Base-by-base conservation (phyloP, 2,329 filamentous ascomycete species). In the Colletotrichum graminicola region DNA sequence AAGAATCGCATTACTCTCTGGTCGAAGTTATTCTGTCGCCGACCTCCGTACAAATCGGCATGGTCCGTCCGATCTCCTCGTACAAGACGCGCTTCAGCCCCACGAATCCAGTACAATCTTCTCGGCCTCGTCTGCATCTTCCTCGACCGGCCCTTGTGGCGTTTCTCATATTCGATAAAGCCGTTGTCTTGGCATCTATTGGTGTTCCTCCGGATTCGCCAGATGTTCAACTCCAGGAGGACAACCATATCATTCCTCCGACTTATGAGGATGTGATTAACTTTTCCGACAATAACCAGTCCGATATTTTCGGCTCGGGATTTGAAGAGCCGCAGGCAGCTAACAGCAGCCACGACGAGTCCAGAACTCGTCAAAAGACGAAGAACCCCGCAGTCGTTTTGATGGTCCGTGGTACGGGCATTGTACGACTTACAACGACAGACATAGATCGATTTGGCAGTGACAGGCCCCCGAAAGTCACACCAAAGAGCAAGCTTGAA, bases 191-290 rank as follows among this genome's bases (percentile, higher is more conserved):
- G 34, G 87, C 93, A 10, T 97, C 94, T 0, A 87, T 97, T 59
- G 87, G 88, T 3, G 87, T 87, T 61, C 85, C 88, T 1, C 89
- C 90, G 18, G 90, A 93, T 54, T 91, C 91, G 2, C 93, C 94
- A 10, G 92, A 94, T 62, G 89, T 90, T 2, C 94, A 97, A 78
- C 85, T 97, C 4, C 88, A 93, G 73, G 84, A 88, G 66, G 91
- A 93, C 66, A 91, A 87, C 47, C 88, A 91, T 75, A 84, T 88
- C 16, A 78, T 91, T 29, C 88, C 90, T 0, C 82, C 91, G 23
- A 88, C 90, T 0, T 98, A 95, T 75, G 94, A 98, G 79, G 96
- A 99, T 79, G 90, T 93, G 1, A 86, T 99, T 45, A 93, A 95
- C 76, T 91, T 99, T 69, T 90, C 92, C 34, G 85, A 88, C 73